Evolutionary conservation across 257 asterid genomes (phyloP).

Genomic region (Schizonepeta tenuifolia): DNA sequence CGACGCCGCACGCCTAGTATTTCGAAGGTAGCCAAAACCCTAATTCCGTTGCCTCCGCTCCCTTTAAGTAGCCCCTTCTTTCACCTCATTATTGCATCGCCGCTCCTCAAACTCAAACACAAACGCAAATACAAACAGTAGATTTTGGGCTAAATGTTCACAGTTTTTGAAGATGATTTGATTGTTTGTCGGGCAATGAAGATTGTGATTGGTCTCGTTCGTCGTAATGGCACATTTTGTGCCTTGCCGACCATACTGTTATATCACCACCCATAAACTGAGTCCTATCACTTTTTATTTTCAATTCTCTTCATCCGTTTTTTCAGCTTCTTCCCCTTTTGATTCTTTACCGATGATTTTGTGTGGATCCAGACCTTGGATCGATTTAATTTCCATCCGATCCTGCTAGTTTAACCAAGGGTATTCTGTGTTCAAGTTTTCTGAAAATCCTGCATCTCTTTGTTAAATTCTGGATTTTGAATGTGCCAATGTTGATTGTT

Average conservation of each 20-base stretch:
- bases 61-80: slow-evolving; percentile 25
- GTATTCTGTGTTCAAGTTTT: not conserved
- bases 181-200: slow-evolving; percentile 35
- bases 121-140: not conserved
- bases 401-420: slow-evolving; percentile 2
- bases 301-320: not conserved
- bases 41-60: slow-evolving; percentile 7
- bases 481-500: slow-evolving; percentile 33
- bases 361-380: not conserved
- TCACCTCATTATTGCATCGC: not conserved
- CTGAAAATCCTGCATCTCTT: not conserved
- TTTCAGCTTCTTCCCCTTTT: too few relatives aligned
- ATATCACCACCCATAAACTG: slow-evolving; percentile 53
- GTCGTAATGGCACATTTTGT: slow-evolving; percentile 46
- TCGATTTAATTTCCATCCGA: not conserved
- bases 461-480: not conserved
- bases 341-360: too few relatives aligned
- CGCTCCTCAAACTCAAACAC: not conserved
- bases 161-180: not conserved
- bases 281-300: slow-evolving; percentile 22
- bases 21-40: slow-evolving; percentile 31
- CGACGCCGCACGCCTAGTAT: slow-evolving; percentile 27
- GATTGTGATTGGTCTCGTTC: slow-evolving; percentile 61
- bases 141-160: too few relatives aligned
- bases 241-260: slow-evolving; percentile 62